Base-by-base conservation (phyloP, 2,329 filamentous ascomycete genomes). In the Zalaria obscura region DNA sequence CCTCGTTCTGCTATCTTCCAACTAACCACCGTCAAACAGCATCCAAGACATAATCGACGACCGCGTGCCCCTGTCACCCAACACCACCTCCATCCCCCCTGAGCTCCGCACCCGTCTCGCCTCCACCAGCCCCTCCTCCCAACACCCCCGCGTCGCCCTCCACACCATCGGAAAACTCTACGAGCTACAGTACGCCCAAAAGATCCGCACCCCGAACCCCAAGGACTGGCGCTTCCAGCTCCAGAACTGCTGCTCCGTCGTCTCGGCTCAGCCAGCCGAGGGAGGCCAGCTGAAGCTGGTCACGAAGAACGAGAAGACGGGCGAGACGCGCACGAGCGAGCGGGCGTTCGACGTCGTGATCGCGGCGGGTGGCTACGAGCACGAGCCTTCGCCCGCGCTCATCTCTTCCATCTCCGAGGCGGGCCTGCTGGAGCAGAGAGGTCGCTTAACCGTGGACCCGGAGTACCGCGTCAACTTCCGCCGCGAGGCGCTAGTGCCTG, bases 391-490 rank as follows among this genome's bases (percentile, higher is more conserved):
- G 25, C 5, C 11, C 5, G 8, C 27, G 7, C 6, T 34, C 38
- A 5, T 11, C 7, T 32, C 38, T 34, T 46, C 42, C 29, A 33
- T 42, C 10, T 42, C 43, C 10, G 40, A 47, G 27, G 42, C 40
- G 36, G 40, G 45, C 5, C 39, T 51, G 18, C 27, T 50, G 2
- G 44, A 40, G 5, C 40, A 52, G 10, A 45, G 40, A 9, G 42
- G 40, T 9, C 38, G 39, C 1, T 31, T 50, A 38, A 46, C 44
- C 7, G 49, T 52, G 4, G 48, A 50, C 27, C 39, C 38, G 7
- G 49, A 50, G 10, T 53, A 53, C 33, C 45, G 40, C 5, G 43
- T 54, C 43, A 51, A 52, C 38, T 51, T 52, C 41, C 47, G 46
- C 11, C 41, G 46, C 8, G 41, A 48, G 26, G 35, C 40, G 25